Conservation (phyloP, 164 flowering plant species). For the grape (Vitis vinifera) region ASM3070453v1 NC_081822.1:10072001-10072500, state of each 20-base stretch:
- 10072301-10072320: conserved; percentile 55
- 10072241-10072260: conserved; percentile 56
- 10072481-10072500: conserved; percentile 35
- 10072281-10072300: conserved; percentile 60
- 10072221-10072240: conserved; percentile 54
- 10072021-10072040: too few species aligned
- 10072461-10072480: conserved; percentile 42
- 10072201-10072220: conserved; percentile 41
- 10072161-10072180: conserved; percentile 35
- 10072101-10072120: conserved; percentile 7
- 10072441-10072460: conserved; percentile 65
- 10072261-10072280: conserved; percentile 41
- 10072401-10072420: conserved; percentile 50
- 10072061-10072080: not conserved
- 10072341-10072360: conserved; percentile 49
- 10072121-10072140: not conserved
- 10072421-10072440: conserved; percentile 71
- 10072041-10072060: too few species aligned
- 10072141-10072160: conserved; percentile 12
- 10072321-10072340: conserved; percentile 52
- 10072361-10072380: conserved; percentile 60
- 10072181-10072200: conserved; percentile 47
- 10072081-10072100: not conserved
- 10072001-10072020: too few species aligned
- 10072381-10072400: conserved; percentile 58